Percentiles rank a stretch among this genome's conserved stretches.
Evolutionary conservation across 495 filamentous ascomycete genomes (phyloP).

Genomic region (Penicillium crystallinum): DNA sequence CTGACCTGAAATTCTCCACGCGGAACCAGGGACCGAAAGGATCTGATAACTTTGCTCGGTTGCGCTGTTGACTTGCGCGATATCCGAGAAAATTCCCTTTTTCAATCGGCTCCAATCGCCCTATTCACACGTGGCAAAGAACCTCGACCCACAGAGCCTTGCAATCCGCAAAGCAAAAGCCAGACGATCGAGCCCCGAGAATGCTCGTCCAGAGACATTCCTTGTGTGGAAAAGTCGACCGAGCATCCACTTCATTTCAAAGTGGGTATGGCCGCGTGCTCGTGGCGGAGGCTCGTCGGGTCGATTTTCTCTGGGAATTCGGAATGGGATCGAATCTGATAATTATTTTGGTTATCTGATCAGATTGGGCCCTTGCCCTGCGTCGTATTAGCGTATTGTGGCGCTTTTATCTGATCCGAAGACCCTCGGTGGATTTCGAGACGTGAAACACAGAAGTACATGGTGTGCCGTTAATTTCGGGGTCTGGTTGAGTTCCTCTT

Average conservation of each 20-base stretch:
- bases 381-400: background rate
- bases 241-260: background rate
- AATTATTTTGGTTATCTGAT: conserved; percentile 2
- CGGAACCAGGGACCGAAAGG: background rate
- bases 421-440: background rate
- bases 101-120: background rate
- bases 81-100: background rate
- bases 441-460: background rate
- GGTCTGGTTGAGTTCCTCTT: background rate
- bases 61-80: background rate
- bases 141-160: background rate
- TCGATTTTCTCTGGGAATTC: background rate
- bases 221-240: background rate
- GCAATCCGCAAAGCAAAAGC: background rate
- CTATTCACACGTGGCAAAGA: background rate
- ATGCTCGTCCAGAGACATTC: background rate
- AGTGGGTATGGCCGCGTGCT: background rate
- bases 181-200: background rate
- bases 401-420: conserved; percentile 7
- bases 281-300: background rate
- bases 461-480: background rate
- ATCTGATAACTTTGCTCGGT: conserved; percentile 3
- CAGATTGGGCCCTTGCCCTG: background rate
- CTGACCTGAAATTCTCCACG: background rate
- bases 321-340: background rate